phyloP scores from a whole-genome alignment of 1,284 basidiomycete genomes.

The Moesziomyces antarcticus region DNA sequence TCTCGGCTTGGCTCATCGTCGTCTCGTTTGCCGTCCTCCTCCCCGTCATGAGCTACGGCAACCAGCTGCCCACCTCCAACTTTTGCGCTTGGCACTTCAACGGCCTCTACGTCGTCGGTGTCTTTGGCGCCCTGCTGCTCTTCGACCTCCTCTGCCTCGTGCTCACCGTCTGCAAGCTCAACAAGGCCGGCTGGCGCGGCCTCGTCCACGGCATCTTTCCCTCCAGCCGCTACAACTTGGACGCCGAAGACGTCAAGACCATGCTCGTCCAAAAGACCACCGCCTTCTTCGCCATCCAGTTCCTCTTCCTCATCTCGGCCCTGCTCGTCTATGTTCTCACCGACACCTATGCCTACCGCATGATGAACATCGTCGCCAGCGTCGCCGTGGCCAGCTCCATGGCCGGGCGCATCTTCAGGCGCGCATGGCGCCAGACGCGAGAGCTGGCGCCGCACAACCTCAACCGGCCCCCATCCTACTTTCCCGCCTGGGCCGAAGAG shows the following conservation, averaged over 20 bases:
- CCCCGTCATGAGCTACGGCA: conserved; percentile 34
- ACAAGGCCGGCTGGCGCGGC: conserved; percentile 53
- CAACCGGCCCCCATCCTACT: conserved; percentile 55
- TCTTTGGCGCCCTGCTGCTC: conserved; percentile 40
- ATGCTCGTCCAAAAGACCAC: conserved; percentile 61
- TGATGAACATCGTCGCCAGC: conserved; percentile 58
- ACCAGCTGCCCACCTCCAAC: conserved; percentile 38
- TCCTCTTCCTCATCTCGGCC: conserved; percentile 49
- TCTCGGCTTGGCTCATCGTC: conserved; percentile 48
- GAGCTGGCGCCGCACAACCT: conserved; percentile 43
- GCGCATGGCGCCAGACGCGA: conserved; percentile 56
- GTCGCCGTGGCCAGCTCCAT: conserved; percentile 52
- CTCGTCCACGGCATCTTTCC: conserved; percentile 45
- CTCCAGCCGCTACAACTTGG: conserved; percentile 25
- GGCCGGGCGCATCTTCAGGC: conserved; percentile 57
- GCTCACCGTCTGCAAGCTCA: conserved; percentile 56
- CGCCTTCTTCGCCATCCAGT: conserved; percentile 54
- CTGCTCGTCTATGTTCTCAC: conserved; percentile 47
- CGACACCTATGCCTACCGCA: conserved; percentile 34
- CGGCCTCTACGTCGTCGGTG: conserved; percentile 42
- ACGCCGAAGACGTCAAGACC: conserved; percentile 53
- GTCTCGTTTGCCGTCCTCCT: conserved; percentile 45
- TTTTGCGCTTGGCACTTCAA: conserved; percentile 53
- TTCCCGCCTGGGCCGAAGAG: conserved; percentile 50
- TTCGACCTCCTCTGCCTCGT: conserved; percentile 53